These are phyloP conservation scores for Solanum corneliomulleri DNA, from an alignment of 257 asterid genomes.

Conservation along the genomic window DNA sequence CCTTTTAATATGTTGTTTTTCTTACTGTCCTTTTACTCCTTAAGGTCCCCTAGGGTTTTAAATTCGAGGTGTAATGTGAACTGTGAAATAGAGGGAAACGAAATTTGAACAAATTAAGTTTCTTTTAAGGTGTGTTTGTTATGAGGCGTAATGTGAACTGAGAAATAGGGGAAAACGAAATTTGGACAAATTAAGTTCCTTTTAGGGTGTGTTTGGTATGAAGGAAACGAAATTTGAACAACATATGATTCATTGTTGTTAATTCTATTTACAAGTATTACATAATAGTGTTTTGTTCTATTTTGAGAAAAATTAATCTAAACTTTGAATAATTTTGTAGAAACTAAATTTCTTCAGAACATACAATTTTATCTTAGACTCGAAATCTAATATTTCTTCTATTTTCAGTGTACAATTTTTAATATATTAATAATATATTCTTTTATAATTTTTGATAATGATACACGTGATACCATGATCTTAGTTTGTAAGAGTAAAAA, in stretches of 20 bases:
- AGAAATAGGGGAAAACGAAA: background rate
- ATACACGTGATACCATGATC: background rate
- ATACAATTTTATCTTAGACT: background rate
- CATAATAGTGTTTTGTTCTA: background rate
- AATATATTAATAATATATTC: background rate
- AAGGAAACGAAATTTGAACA: background rate
- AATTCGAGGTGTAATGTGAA: background rate
- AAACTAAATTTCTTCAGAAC: background rate
- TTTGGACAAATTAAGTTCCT: background rate
- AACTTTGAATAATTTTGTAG: background rate
- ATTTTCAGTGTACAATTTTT: background rate
- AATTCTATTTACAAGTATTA: background rate
- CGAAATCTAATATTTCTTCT: background rate
- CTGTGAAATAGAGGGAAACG: background rate
- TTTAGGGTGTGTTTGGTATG: no score
- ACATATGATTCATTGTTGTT: no score
- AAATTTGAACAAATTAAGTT: background rate
- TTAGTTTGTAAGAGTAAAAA: no score
- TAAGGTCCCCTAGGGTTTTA: background rate
- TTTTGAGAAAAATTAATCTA: background rate
- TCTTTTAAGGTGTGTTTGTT: no score
- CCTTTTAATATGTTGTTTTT: background rate
- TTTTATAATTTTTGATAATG: background rate
- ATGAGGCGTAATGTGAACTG: background rate
- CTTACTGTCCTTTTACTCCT: background rate